phyloP scores from a whole-genome alignment of 192 early-diverging fungal species.

The Podochytrium sp. region DNA sequence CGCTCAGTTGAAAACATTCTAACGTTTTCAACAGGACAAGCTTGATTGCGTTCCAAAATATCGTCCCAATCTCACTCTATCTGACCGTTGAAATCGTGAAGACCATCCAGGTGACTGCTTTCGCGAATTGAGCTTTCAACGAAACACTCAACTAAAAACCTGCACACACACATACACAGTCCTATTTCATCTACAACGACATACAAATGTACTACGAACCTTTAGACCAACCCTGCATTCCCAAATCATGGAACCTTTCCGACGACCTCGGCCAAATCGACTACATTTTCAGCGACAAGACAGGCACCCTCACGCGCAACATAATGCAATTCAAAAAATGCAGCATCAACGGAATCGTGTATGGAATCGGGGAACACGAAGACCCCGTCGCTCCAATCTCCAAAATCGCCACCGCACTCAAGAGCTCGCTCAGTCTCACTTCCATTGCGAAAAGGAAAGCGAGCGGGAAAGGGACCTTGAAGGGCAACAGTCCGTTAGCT shows the following conservation, averaged over 20 bases:
- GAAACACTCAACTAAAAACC: slow-evolving; percentile 15
- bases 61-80: slow-evolving; percentile 95
- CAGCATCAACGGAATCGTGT: slow-evolving; percentile 82
- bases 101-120: slow-evolving; percentile 70
- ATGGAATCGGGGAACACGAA: slow-evolving; percentile 55
- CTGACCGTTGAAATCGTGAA: slow-evolving; percentile 93
- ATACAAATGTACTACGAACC: slow-evolving; percentile 87
- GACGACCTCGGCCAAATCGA: slow-evolving; percentile 95
- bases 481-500: background rate
- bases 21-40: slow-evolving; percentile 61
- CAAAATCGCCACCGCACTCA: background rate
- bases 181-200: slow-evolving; percentile 91
- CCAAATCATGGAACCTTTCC: slow-evolving; percentile 84
- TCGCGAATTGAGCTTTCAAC: background rate
- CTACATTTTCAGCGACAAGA: slow-evolving; percentile 97
- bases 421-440: slow-evolving; percentile 13
- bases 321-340: slow-evolving; percentile 96
- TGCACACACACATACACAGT: slow-evolving; percentile 49
- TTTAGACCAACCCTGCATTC: slow-evolving; percentile 76
- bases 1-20: background rate
- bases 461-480: slow-evolving; percentile 14
- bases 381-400: background rate
- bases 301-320: slow-evolving; percentile 93
- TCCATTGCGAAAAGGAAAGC: slow-evolving; percentile 27
- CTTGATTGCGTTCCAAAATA: slow-evolving; percentile 91